phyloP scores from a whole-genome alignment of 2,329 filamentous ascomycete species.

The Colletotrichum aenigma region DNA sequence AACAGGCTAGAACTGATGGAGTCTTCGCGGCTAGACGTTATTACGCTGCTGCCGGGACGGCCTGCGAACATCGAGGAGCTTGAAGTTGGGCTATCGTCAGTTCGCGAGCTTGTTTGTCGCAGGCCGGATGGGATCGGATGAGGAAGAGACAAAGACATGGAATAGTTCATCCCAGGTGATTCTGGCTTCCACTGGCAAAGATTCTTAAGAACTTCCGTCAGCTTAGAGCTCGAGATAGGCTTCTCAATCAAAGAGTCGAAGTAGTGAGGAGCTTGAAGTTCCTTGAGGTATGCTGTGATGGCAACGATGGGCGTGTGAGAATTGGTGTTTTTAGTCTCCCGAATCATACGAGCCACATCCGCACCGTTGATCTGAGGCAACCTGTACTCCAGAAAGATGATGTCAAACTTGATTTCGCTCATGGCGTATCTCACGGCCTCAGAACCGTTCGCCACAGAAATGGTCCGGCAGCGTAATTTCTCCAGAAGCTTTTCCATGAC shows the following conservation, averaged over 20 bases:
- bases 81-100: slow-evolving; percentile 85
- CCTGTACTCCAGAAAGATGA: slow-evolving; percentile 98
- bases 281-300: slow-evolving; percentile 97
- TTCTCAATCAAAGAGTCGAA: slow-evolving; percentile 97
- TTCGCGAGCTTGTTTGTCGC: slow-evolving; percentile 65
- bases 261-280: slow-evolving; percentile 91
- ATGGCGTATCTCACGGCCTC: slow-evolving; percentile 94
- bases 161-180: slow-evolving; percentile 47
- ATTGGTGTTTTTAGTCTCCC: slow-evolving; percentile 95
- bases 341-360: slow-evolving; percentile 96
- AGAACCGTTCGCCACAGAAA: slow-evolving; percentile 86
- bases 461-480: slow-evolving; percentile 92
- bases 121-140: slow-evolving; percentile 68
- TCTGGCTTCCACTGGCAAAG: slow-evolving; percentile 95
- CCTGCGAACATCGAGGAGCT: slow-evolving; percentile 74
- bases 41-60: slow-evolving; percentile 75
- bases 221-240: slow-evolving; percentile 88
- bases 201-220: slow-evolving; percentile 85
- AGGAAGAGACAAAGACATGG: slow-evolving; percentile 49
- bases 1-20: slow-evolving; percentile 89
- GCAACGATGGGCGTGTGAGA: slow-evolving; percentile 94
- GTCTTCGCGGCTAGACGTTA: slow-evolving; percentile 82
- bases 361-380: slow-evolving; percentile 93
- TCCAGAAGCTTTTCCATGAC: slow-evolving; percentile 99
- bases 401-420: slow-evolving; percentile 97